Evolutionary conservation across 2,329 filamentous ascomycete genomes (phyloP).

Genomic region (Bipolaris gigantea): DNA sequence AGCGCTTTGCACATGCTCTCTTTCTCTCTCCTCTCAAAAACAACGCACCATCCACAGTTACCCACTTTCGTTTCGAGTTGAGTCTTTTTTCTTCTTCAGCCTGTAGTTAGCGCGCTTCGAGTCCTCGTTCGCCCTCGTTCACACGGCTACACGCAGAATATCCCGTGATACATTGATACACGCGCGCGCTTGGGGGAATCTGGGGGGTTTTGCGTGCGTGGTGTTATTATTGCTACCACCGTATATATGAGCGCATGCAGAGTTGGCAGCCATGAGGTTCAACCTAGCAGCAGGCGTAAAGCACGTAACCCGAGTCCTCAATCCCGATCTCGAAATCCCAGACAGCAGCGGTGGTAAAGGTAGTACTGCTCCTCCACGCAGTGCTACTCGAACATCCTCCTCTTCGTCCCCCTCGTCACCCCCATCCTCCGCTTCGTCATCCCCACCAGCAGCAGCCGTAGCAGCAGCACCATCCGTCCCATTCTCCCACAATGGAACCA

Average conservation of each 20-base stretch:
- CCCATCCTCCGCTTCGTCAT: not conserved
- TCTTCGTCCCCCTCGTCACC: not conserved
- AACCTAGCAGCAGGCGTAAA: constrained; percentile 1
- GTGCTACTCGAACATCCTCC: not conserved
- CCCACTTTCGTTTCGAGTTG: no score
- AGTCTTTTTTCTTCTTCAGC: not conserved
- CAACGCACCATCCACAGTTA: not conserved
- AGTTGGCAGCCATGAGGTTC: constrained; percentile 4
- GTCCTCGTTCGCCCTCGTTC: not conserved
- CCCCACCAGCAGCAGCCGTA: not conserved
- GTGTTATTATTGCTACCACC: not conserved
- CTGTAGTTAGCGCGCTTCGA: not conserved
- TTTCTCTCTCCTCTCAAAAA: not conserved
- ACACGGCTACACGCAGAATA: not conserved
- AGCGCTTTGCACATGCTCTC: not conserved
- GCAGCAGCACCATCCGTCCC: not conserved
- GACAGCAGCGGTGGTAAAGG: not conserved
- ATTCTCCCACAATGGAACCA: not conserved
- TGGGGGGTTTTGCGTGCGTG: not conserved
- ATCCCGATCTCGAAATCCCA: constrained; percentile 9
- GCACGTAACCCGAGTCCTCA: constrained; percentile 6
- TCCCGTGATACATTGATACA: not conserved
- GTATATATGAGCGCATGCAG: not conserved
- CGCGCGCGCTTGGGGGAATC: not conserved
- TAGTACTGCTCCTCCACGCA: no score